phyloP scores from a whole-genome alignment of 1,284 basidiomycete species.

The Tausonia pullulans region DNA sequence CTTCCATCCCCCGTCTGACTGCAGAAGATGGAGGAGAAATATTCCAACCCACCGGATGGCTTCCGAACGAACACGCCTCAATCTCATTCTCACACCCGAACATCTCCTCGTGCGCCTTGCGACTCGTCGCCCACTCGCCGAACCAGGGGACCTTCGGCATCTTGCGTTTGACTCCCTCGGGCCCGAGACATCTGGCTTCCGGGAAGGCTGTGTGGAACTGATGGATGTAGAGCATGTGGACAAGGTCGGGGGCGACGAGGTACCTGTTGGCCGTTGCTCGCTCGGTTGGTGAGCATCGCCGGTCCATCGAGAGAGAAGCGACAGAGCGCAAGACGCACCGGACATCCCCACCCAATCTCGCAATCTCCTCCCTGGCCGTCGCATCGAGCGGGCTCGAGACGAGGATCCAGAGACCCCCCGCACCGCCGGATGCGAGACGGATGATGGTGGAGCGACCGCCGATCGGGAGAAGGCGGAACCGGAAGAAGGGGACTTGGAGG shows the following conservation, averaged over 20 bases:
- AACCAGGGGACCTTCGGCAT: slow-evolving; percentile 30
- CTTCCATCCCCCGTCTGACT: neutral
- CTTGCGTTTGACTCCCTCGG: slow-evolving; percentile 33
- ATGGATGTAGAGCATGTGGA: slow-evolving; percentile 38
- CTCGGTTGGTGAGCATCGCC: neutral
- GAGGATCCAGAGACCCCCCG: slow-evolving; percentile 58
- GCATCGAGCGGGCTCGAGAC: slow-evolving; percentile 69
- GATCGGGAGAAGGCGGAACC: slow-evolving; percentile 27
- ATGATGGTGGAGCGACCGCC: slow-evolving; percentile 77
- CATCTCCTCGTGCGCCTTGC: slow-evolving; percentile 39
- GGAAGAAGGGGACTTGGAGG: no score
- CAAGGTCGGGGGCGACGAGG: slow-evolving; percentile 19
- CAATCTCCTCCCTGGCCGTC: slow-evolving; percentile 59
- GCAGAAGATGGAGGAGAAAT: neutral
- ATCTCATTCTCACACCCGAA: slow-evolving; percentile 72
- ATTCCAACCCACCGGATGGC: neutral
- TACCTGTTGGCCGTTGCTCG: neutral
- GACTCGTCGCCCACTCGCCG: slow-evolving; percentile 27
- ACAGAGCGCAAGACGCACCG: slow-evolving; percentile 39
- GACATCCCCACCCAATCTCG: slow-evolving; percentile 58
- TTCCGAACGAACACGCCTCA: slow-evolving; percentile 4
- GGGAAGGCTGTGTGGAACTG: slow-evolving; percentile 49
- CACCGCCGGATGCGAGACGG: slow-evolving; percentile 50
- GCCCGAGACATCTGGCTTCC: slow-evolving; percentile 48
- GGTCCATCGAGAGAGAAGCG: neutral